Evolutionary conservation across 768 basidiomycete species (phyloP), one percentile per base, ranked within the genome.

Genomic region (Boletus sensibilis): DNA sequence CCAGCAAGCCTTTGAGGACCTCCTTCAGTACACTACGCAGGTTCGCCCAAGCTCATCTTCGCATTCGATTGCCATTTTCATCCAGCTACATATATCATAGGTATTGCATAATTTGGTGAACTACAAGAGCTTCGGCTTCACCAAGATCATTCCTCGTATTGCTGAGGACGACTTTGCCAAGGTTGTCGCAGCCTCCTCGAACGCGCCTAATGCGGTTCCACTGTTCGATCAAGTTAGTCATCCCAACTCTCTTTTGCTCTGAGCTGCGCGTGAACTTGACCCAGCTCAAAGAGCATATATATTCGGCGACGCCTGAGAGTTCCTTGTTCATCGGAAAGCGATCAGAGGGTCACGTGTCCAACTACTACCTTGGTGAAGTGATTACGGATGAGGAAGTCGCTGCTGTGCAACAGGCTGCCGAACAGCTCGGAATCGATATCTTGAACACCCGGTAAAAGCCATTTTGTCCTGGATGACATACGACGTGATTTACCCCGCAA

Each of bases 121-220:
- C 72, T 92, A 85, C 74, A 90, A 83, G 68, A 81, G 79, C 3
- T 94, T 94, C 59, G 92, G 92, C 1, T 89, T 88, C 65, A 90
- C 88, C 41, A 94, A 95, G 75, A 88, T 95, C 61, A 67, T 92
- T 46, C 92, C 93, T 21, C 86, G 93, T 21, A 64, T 90, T 44
- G 64, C 82, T 2, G 64, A 77, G 23, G 78, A 75, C 16, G 84
- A 82, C 62, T 92, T 95, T 65, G 81, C 78, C 39, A 77, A 76
- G 7, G 82, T 88, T 34, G 76, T 93, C 18, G 70, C 76, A 20
- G 75, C 78, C 8, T 91, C 88, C n/a, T 74, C 75, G 11, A 87
- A 87, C 58, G 77, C 80, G 4, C 63, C 77, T 1, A 75, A 80
- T 46, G 85, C 87, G 1, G 50, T 79, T 18, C 68, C 79, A 0